Evolutionary conservation across 148 eudicot genomes (phyloP).

Genomic region (Diospyros lotus): DNA sequence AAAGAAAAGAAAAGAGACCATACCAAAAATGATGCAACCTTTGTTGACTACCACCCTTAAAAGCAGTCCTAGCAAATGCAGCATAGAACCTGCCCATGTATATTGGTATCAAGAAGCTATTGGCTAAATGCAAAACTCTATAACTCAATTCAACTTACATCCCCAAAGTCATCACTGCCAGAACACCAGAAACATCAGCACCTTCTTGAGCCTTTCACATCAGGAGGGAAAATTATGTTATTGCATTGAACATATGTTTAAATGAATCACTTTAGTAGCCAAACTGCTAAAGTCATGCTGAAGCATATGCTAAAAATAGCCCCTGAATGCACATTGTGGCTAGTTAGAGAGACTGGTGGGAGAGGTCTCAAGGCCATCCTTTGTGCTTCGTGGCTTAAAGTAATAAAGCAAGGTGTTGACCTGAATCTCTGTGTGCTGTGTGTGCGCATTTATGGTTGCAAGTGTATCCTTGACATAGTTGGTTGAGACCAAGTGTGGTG

Average conservation of each 20-base stretch:
- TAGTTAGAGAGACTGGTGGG: too few species aligned
- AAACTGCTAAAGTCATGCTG: too few species aligned
- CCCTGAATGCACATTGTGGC: too few species aligned
- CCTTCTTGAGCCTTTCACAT: constrained; percentile 79
- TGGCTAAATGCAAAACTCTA: constrained; percentile 8
- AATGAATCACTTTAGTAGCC: background rate
- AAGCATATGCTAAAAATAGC: too few species aligned
- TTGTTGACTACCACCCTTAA: constrained; percentile 87
- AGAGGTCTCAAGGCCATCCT: too few species aligned
- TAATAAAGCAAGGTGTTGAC: too few species aligned
- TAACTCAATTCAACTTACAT: constrained; percentile 56
- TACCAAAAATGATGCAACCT: constrained; percentile 99
- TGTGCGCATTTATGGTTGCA: too few species aligned
- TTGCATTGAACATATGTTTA: background rate
- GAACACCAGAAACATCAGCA: constrained; percentile 78
- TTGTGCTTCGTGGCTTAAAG: too few species aligned
- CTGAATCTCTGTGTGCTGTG: too few species aligned
- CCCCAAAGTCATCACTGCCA: constrained; percentile 93
- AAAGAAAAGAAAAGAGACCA: constrained; percentile 12
- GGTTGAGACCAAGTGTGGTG: too few species aligned
- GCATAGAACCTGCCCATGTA: constrained; percentile 73
- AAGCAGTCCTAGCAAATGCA: constrained; percentile 92
- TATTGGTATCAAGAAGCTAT: constrained; percentile 12
- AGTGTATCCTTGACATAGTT: too few species aligned
- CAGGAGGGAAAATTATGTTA: background rate